Evolutionary conservation across 768 basidiomycete genomes (phyloP).

Genomic region (Lactarius deliciosus): DNA sequence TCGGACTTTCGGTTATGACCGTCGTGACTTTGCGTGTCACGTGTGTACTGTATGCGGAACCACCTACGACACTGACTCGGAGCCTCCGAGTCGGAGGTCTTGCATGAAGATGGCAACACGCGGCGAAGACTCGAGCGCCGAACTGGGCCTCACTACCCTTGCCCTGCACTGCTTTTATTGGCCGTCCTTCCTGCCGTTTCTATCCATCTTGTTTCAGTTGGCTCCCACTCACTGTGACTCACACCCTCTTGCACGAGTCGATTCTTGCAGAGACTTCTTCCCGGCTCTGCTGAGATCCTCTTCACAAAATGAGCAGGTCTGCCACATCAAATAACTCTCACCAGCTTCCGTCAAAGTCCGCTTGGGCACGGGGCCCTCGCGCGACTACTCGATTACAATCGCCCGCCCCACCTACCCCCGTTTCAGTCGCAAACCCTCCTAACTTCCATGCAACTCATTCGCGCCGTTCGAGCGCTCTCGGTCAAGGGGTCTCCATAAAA

Average conservation of each 20-base stretch:
- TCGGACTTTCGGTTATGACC: too few species aligned
- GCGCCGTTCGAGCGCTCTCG: conserved; percentile 72
- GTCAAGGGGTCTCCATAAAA: conserved; percentile 69
- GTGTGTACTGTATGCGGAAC: too few species aligned
- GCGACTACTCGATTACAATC: conserved; percentile 69
- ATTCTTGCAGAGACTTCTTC: neutral
- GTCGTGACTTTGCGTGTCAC: too few species aligned
- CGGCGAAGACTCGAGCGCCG: too few species aligned
- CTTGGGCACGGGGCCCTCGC: conserved; percentile 89
- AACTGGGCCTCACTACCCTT: neutral
- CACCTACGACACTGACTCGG: too few species aligned
- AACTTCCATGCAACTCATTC: conserved; percentile 55
- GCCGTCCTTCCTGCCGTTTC: neutral
- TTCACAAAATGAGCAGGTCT: conserved; percentile 88
- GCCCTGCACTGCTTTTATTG: neutral
- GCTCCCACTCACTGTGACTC: neutral
- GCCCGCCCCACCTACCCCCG: conserved; percentile 46
- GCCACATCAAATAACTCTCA: conserved; percentile 70
- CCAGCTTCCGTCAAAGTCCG: conserved; percentile 77
- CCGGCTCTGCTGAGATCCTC: conserved; percentile 5
- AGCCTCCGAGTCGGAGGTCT: too few species aligned
- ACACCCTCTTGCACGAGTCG: neutral
- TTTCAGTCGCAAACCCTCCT: conserved; percentile 44
- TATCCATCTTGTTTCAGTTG: neutral
- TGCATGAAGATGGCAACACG: too few species aligned